Evolutionary conservation across 768 basidiomycete species (phyloP), one percentile per base, ranked within the genome.

Genomic region (Sarcodon aspratus): DNA sequence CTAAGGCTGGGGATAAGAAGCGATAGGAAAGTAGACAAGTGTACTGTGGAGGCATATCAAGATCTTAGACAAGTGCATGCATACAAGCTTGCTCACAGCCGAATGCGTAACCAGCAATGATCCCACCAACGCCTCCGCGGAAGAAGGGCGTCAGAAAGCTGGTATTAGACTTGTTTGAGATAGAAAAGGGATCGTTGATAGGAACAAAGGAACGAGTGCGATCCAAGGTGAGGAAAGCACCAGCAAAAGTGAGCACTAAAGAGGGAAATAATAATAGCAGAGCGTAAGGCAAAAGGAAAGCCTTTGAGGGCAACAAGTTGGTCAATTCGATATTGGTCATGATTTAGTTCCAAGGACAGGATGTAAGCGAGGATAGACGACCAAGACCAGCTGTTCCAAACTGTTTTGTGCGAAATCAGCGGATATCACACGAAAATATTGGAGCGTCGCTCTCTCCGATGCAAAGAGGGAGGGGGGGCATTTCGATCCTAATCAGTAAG

Each of bases 161-260:
- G 18, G 60, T 62, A 45, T 48, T 52, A 42, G 48, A 46, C 31
- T 37, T 48, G 50, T 60, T 65, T 55, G 61, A 63, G 38, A 15
- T 44, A 50, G 70, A 64, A 47, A 68, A 63, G 33, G 60, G 52
- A 27, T 45, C 49, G 44, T 51, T 51, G 10, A 54, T 38, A 34
- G 76, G 69, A 0, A 74, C 65, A 55, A 86, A 83, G 7, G 76
- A 71, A 36, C 79, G 73, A 17, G 82, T 77, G 36, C 84, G 78
- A 58, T 85, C 82, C 45, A 86, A 72, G 13, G 75, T 83, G 17
- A 85, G 66, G 61, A 86, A 85, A 3, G 80, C 71, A n/a, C 83
- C 82, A n/a, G 79, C 67, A 57, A 83, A 80, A 7, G 74, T 75
- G 35, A 81, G 66, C 18, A 77, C 51, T 36, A 80, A 46, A 9